A percentile compares a stretch with the other conserved stretches of the same genome.
phyloP scores from a whole-genome alignment of 306 rosid species.

The Quercus glauca region DNA sequence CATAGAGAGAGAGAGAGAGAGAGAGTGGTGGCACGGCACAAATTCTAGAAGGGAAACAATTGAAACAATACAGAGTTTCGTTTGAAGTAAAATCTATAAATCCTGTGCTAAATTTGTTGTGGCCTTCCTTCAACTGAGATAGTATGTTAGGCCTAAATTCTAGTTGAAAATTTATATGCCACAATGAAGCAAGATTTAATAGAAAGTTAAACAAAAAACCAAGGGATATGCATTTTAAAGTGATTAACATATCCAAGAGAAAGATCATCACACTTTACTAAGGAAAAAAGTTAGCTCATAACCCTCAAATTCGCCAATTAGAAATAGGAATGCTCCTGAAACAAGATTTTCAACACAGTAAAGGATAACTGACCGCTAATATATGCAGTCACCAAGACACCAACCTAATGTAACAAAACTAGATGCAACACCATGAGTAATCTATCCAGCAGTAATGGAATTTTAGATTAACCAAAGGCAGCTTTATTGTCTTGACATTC shows the following conservation, averaged over 20 bases:
- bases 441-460: not conserved
- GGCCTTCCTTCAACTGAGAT: not conserved
- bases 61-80: too few relatives aligned
- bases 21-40: not conserved
- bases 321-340: not conserved
- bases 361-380: not conserved
- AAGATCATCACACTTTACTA: not conserved
- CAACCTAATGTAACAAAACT: not conserved
- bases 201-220: not conserved
- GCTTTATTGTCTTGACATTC: not conserved
- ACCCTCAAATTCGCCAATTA: not conserved
- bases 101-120: not conserved
- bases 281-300: not conserved
- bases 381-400: not conserved
- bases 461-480: not conserved
- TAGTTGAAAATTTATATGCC: not conserved
- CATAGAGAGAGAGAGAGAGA: not conserved
- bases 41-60: too few relatives aligned
- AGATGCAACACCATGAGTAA: not conserved
- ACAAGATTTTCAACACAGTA: not conserved
- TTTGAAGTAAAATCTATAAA: not conserved
- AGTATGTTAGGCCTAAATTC: not conserved
- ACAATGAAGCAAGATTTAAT: not conserved
- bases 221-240: not conserved
- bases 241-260: not conserved